These are phyloP conservation scores for Liriodendron chinense DNA, from an alignment of 164 flowering plant species.

Conservation along the genomic window DNA sequence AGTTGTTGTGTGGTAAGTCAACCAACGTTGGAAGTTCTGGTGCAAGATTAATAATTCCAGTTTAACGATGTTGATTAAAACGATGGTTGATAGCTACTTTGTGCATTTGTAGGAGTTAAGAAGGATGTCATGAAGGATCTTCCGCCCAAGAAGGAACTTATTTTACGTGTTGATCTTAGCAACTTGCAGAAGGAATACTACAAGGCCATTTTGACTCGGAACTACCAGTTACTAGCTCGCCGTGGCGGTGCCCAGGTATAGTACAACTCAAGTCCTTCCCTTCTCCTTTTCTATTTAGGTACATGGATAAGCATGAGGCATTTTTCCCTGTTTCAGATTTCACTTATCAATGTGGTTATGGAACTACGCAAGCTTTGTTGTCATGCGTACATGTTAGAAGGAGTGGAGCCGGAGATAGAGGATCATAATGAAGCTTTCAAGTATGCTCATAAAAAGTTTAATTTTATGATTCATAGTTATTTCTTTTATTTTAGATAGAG, in stretches of 20 bases:
- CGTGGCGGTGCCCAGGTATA: slow-evolving; percentile 86
- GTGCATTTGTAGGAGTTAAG: slow-evolving; percentile 70
- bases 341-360: slow-evolving; percentile 97
- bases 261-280: slow-evolving; percentile 1
- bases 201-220: slow-evolving; percentile 94
- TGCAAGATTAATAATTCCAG: neutral
- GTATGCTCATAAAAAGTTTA: slow-evolving; percentile 30
- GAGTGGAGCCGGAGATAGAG: slow-evolving; percentile 77
- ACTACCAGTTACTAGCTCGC: slow-evolving; percentile 80
- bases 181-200: slow-evolving; percentile 94
- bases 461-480: neutral
- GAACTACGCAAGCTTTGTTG: slow-evolving; percentile 96
- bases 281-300: neutral
- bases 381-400: slow-evolving; percentile 92
- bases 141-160: slow-evolving; percentile 97
- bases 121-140: slow-evolving; percentile 98
- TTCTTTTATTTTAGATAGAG: neutral
- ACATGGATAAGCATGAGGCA: neutral
- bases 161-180: slow-evolving; percentile 91
- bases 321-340: slow-evolving; percentile 48
- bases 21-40: neutral
- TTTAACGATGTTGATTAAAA: neutral
- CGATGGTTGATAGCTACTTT: neutral
- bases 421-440: slow-evolving; percentile 66
- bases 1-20: neutral